Evolutionary conservation across 2,329 filamentous ascomycete genomes (phyloP), one percentile per base, ranked within the genome.

Genomic region (Fusarium metavorans): DNA sequence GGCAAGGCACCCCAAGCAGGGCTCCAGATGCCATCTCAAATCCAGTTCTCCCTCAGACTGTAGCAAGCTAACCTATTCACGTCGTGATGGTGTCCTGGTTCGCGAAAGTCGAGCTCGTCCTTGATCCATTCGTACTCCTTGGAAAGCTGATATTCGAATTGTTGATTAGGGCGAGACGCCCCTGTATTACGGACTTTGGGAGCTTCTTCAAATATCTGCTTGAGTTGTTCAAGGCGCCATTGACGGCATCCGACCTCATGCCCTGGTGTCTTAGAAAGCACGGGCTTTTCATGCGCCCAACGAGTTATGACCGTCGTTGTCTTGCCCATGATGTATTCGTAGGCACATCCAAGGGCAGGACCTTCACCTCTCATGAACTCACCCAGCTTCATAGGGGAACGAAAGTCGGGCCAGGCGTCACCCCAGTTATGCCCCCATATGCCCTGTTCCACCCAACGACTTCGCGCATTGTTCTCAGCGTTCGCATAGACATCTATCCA

Each of bases 351-450:
- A 58, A 58, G 27, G 23, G 14, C 20, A 58, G 54, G 54, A 7
- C 35, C 34, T 2, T 37, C 32, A 10, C 32, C 32, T 14, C 23
- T n/a, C 11, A 35, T 25, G 9, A 25, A 34, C 54, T 18, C 34
- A 5, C 8, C 32, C 23, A 14, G 37, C 16, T n/a, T 30, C 45
- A 56, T 27, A 4, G 48, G 43, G 35, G 30, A 35, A 37, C 60
- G 35, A 48, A 27, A n/a, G n/a, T 23, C n/a, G 16, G 35, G 16
- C 70, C 70, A 72, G 25, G 63, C 66, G 1, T 63, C 64, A 7
- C 72, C 72, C 67, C 72, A 70, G 25, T 27, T 35, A 6, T 66
- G 48, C 8, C 54, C 62, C 66, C 70, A 74, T 27, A 74, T 74
- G 2, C 70, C 70, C 3, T 65, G 45, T 23, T 72, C 48, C 4